Base-by-base conservation (phyloP, 306 rosid genomes). In the Castanopsis chinensis region DNA sequence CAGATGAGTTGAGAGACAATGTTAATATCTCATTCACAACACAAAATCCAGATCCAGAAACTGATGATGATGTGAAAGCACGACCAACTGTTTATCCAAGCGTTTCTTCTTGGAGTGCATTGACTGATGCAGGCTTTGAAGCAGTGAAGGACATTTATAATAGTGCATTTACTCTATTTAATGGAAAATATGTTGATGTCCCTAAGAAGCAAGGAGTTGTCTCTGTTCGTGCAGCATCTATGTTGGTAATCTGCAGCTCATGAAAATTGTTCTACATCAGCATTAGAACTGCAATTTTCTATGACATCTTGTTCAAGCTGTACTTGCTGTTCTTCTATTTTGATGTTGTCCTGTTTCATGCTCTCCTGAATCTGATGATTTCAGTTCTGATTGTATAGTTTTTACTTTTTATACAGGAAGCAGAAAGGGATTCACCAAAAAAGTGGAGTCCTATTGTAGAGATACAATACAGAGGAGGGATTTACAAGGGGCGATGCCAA, bases 201-300 rank as follows among this genome's bases (percentile, higher is more conserved):
- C 82, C 89, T 21, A 92, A 92, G 88, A 88, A 87, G 85, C 85
- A 89, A 60, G 91, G 99, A 82, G 83, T 81, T 81, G 84, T 95
- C 32, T 91, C 99, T 78, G 89, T 75, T 75, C 97, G 99, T 70
- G 97, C 99, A 41, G 97, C 99, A 63, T 91, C 97, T 7, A 92
- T 95, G 99, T 87, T 95, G 97, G 98, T 93, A 92, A 87, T 71
- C 60, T 73, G 74, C 52, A 51, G 33, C 37, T 63, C 37, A 15
- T 79, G 30, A 27, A 58, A 15, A 71, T 71, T 73, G 71, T 63
- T 84, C 27, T 69, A 43, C 57, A 37, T 28, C 45, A 41, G 3
- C 11, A 41, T 41, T 41, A 8, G 45, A 41, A 41, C 45, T 41
- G 0, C 7, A 41, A 8, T 41, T 41, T 41, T 41, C 0, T 3